These are phyloP conservation scores for Pilasporangium apinafurcum DNA, from an alignment of 352 stramenopile species.

Conservation along the genomic window DNA sequence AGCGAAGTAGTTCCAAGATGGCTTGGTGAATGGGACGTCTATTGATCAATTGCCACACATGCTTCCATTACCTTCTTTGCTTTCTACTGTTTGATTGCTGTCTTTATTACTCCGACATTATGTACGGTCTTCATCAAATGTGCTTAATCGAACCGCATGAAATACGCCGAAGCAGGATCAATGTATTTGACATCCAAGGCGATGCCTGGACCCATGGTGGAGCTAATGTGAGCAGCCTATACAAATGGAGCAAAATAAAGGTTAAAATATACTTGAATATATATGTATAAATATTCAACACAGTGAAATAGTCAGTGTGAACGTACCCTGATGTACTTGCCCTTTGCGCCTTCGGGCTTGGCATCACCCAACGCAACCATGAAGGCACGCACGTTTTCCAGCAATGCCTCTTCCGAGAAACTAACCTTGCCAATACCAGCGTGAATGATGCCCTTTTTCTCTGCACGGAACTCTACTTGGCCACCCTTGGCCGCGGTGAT, in stretches of 20 bases:
- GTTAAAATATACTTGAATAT: too few species aligned
- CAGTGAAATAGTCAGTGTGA: not conserved
- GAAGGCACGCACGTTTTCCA: constrained; percentile 90
- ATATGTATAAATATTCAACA: not conserved
- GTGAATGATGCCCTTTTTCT: constrained; percentile 90
- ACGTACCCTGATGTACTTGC: constrained; percentile 88
- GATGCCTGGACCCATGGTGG: constrained; percentile 78
- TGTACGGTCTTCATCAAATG: constrained; percentile 8
- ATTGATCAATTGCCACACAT: too few species aligned
- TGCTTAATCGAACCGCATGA: constrained; percentile 80
- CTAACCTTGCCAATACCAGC: constrained; percentile 85
- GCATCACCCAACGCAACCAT: constrained; percentile 89
- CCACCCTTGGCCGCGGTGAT: constrained; percentile 75
- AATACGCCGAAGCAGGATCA: constrained; percentile 73
- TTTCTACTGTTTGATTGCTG: not conserved
- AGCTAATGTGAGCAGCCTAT: constrained; percentile 81
- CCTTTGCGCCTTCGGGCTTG: constrained; percentile 91
- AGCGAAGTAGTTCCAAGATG: too few species aligned
- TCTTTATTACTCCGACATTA: not conserved
- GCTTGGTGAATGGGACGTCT: too few species aligned
- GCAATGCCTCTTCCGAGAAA: constrained; percentile 84
- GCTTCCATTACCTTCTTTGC: too few species aligned
- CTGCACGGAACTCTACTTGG: constrained; percentile 86
- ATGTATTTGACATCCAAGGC: constrained; percentile 80
- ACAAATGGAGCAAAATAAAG: too few species aligned